Base-by-base conservation (phyloP, 208 protist species). In the Wallacemonas sp. region DNA sequence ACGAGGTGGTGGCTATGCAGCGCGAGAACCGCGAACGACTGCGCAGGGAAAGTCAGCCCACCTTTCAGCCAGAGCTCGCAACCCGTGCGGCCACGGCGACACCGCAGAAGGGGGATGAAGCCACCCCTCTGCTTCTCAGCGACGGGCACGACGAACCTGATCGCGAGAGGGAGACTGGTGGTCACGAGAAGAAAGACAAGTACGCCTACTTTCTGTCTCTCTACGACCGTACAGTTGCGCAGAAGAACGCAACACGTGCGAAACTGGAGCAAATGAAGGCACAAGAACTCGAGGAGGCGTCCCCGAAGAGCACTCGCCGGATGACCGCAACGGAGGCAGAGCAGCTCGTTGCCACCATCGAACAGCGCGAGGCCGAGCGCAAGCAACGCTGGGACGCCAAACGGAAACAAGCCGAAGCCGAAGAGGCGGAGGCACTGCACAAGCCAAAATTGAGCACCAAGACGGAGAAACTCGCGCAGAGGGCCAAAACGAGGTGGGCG, bases 401-500 rank as follows among this genome's bases (percentile, higher is more conserved):
- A 2, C 34, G 66, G 1, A 33, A 44, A 17, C 24, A 61, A 21
- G 55, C 66, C 6, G 55, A 33, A 21, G 62, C 19, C 2, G 69
- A 70, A 54, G 72, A 66, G 45, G 19, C 27, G 15, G 30, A 39
- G 22, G 24, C 5, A 5, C n/a, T 38, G 15, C 26, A 39, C 38
- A 61, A 42, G 22, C 62, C 66, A 0, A 22, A 46, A 0, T 12
- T 80, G 19, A 70, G 68, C 46, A 30, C 66, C 17, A 72, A 72
- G 21, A 75, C 72, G 17, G 44, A 44, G 14, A 62, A 71, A 51
- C 22, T 86, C 28, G 80, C 72, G 1, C 64, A 77, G 27, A 75
- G 76, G 0, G 59, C 63, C 72, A 77, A 21, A 38, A 62, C 19
- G 66, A 72, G 33, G 59, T 71, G 41, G 68, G 60, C 33, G 2